A percentile compares a stretch with the other conserved stretches of the same genome.
Evolutionary conservation across 345 rosid genomes (phyloP).

Genomic region (Eucalyptus melliodora): DNA sequence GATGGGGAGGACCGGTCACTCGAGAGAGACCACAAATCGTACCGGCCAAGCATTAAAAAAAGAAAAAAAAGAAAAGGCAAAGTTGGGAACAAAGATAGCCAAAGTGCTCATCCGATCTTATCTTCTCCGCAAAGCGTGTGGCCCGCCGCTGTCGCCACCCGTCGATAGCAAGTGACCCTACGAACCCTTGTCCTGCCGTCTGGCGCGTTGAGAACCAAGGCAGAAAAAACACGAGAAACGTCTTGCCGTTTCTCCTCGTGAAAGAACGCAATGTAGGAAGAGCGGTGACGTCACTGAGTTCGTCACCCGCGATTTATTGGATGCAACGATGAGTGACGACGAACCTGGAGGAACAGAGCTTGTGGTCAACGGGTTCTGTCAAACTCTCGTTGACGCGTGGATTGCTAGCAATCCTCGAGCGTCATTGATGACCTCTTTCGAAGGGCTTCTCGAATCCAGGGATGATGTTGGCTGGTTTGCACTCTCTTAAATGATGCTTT

Average conservation of each 20-base stretch:
- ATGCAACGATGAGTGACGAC: background rate
- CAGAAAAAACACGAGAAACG: background rate
- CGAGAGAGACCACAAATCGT: background rate
- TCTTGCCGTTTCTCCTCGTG: background rate
- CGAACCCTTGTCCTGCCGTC: background rate
- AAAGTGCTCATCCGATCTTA: background rate
- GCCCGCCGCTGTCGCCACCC: background rate
- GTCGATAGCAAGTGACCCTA: background rate
- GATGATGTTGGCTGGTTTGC: background rate
- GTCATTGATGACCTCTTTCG: background rate
- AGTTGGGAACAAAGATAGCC: background rate
- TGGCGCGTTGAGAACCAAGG: background rate
- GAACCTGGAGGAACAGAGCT: no score
- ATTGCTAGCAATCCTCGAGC: background rate
- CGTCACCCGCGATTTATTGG: background rate
- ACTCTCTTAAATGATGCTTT: background rate
- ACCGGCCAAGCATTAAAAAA: background rate
- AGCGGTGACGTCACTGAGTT: background rate
- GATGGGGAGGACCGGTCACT: background rate
- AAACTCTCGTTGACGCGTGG: background rate
- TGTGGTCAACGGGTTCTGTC: background rate
- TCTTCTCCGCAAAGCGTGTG: background rate
- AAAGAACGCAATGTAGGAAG: background rate
- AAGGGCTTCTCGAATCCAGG: background rate
- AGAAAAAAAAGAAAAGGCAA: background rate